Conservation (phyloP, 306 rosid species). For the Dryas octopetala region DNA sequence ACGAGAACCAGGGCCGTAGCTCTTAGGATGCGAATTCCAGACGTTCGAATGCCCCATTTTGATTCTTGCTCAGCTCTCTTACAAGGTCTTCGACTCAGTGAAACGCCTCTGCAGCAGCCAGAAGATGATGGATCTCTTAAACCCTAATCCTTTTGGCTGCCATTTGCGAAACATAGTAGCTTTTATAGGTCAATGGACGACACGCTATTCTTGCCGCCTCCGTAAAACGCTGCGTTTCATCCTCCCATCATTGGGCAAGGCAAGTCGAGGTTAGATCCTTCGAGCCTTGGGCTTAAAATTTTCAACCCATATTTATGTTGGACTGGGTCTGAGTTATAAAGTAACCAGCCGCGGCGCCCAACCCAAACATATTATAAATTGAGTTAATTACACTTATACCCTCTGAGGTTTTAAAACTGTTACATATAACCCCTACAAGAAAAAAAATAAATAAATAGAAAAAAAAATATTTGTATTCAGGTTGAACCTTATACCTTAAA, state of each 20-base stretch:
- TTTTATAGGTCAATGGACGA: not conserved
- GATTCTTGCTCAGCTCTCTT: slow-evolving; percentile 3
- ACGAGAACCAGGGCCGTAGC: slow-evolving; percentile 58
- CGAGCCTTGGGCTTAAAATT: not conserved
- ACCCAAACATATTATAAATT: too few relatives aligned
- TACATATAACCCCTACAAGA: too few relatives aligned
- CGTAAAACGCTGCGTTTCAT: not conserved
- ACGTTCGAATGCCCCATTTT: slow-evolving; percentile 55
- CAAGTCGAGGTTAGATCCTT: not conserved
- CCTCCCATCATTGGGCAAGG: not conserved
- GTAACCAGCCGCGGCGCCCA: too few relatives aligned
- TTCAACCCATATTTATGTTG: too few relatives aligned
- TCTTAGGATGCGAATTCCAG: slow-evolving; percentile 57
- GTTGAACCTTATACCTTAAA: too few relatives aligned
- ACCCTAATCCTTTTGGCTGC: slow-evolving; percentile 1
- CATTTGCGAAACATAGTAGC: not conserved
- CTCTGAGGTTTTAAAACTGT: too few relatives aligned
- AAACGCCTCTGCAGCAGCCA: not conserved
- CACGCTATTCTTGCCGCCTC: not conserved
- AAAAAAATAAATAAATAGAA: too few relatives aligned
- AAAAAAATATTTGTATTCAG: too few relatives aligned
- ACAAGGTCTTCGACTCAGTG: not conserved
- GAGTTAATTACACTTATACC: too few relatives aligned
- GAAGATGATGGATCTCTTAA: not conserved
- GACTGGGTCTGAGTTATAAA: too few relatives aligned